Conservation (phyloP, 2,329 filamentous ascomycete species). For the Thielaviopsis ethacetica region DNA sequence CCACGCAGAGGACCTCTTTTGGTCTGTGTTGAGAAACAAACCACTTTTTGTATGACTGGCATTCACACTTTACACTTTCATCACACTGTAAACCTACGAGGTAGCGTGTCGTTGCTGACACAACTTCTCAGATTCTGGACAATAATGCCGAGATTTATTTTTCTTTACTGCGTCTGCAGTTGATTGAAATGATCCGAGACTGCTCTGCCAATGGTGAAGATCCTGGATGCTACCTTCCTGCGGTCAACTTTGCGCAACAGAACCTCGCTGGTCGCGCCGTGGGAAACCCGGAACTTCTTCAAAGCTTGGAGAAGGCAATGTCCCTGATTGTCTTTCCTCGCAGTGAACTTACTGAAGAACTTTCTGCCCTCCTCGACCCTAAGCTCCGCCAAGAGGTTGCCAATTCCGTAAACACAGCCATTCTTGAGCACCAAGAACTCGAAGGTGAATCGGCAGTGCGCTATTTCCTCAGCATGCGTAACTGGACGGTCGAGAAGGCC, state of each 20-base stretch:
- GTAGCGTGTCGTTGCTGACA: background rate
- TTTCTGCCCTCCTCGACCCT: constrained; percentile 64
- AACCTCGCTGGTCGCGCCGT: constrained; percentile 79
- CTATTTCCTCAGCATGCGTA: constrained; percentile 62
- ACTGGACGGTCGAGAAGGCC: constrained; percentile 64
- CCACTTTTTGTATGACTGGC: constrained; percentile 33
- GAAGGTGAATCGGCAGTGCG: constrained; percentile 68
- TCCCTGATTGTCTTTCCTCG: constrained; percentile 74
- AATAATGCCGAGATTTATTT: constrained; percentile 73
- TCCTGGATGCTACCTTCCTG: constrained; percentile 43
- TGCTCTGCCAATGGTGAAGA: constrained; percentile 55
- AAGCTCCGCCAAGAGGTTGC: constrained; percentile 71
- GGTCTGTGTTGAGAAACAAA: constrained; percentile 79
- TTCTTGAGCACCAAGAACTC: constrained; percentile 56
- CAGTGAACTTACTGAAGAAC: constrained; percentile 60
- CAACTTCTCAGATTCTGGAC: constrained; percentile 62
- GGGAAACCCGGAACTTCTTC: constrained; percentile 63
- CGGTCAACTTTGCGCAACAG: constrained; percentile 71
- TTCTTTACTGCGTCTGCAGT: constrained; percentile 70
- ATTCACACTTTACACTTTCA: constrained; percentile 10
- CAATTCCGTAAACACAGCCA: constrained; percentile 73
- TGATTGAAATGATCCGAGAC: constrained; percentile 79
- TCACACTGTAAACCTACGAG: background rate
- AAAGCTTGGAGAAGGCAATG: constrained; percentile 85
- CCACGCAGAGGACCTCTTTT: constrained; percentile 77